Evolutionary conservation across 2,329 filamentous ascomycete genomes (phyloP), one percentile per base, ranked within the genome.

Genomic region (Sporothrix brasiliensis): DNA sequence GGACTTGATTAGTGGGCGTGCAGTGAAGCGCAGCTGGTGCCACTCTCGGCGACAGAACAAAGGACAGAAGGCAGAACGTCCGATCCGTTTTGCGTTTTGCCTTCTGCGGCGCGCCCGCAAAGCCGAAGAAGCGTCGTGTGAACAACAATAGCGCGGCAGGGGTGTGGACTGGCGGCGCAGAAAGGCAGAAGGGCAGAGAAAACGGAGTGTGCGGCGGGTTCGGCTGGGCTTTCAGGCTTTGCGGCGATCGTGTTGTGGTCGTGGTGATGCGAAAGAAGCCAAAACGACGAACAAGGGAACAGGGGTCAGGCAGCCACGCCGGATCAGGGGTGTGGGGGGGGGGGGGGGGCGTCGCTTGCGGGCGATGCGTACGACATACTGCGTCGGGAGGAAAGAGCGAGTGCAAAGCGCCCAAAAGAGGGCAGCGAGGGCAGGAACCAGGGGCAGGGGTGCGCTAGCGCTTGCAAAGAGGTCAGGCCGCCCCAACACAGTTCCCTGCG

Each of bases 101-200:
- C 19, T 34, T 41, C 56, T 44, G 10, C 44, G 56, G 44, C 34
- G 44, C 39, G n/a, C 13, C n/a, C 19, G 11, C n/a, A 34, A 61
- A 44, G 4, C n/a, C 19, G n/a, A 10, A 34, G 44, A 44, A 4
- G 16, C 24, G 63, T 72, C 67, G 54, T 68, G 69, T 72, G 71
- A 70, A 71, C 71, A 70, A 41, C 56, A 69, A 52, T 71, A 69
- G 65, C 52, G 56, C 21, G 39, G 19, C 16, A 14, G 34, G 34
- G 56, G 34, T 19, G 52, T 54, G 52, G 24, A 14, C 21, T 16
- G 19, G n/a, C n/a, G n/a, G n/a, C n/a, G n/a, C n/a, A n/a, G n/a
- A n/a, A n/a, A n/a, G n/a, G n/a, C 16, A 10, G 21, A 54, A 54
- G 10, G 5, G 50, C n/a, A 53, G n/a, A 53, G 21, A 67, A 67